A percentile compares a stretch with the other conserved stretches of the same genome.
Conservation (phyloP, 139 green algal species). For the Chlamydomonas urium region DNA sequence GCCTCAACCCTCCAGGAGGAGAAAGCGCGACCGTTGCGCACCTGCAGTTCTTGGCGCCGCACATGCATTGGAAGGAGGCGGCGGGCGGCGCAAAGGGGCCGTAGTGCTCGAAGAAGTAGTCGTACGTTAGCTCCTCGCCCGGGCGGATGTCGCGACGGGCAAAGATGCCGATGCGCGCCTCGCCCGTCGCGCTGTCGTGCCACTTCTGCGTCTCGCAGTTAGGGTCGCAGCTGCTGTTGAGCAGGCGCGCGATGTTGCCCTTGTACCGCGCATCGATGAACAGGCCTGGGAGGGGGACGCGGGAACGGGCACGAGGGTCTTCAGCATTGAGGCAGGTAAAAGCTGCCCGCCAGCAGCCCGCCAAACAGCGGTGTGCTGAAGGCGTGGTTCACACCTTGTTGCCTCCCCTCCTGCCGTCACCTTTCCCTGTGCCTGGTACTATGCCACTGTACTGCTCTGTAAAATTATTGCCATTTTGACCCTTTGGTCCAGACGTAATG, state of each 20-base stretch:
- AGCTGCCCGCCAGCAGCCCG: too few species aligned
- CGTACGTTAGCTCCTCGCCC: constrained; percentile 82
- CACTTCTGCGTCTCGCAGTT: constrained; percentile 91
- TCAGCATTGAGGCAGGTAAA: too few species aligned
- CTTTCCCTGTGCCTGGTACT: too few species aligned
- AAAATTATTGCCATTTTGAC: too few species aligned
- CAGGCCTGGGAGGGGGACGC: constrained; percentile 30
- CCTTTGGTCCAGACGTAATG: too few species aligned
- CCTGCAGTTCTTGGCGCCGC: constrained; percentile 58
- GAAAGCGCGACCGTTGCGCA: too few species aligned
- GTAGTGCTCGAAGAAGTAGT: constrained; percentile 82
- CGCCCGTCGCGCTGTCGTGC: constrained; percentile 39
- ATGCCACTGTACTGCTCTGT: too few species aligned
- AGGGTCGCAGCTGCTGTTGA: constrained; percentile 84
- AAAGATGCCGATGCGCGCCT: constrained; percentile 17
- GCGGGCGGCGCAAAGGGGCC: constrained; percentile 28
- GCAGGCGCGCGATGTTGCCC: constrained; percentile 72
- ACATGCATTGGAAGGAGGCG: constrained; percentile 54
- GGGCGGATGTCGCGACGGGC: constrained; percentile 42
- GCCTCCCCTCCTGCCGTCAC: too few species aligned
- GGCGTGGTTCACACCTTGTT: too few species aligned
- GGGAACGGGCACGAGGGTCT: too few species aligned
- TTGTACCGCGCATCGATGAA: constrained; percentile 79
- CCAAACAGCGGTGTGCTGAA: too few species aligned
- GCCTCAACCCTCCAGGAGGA: background rate